These are phyloP conservation scores for Inga leiocalycina DNA, from an alignment of 306 rosid species.

Conservation along the genomic window DNA sequence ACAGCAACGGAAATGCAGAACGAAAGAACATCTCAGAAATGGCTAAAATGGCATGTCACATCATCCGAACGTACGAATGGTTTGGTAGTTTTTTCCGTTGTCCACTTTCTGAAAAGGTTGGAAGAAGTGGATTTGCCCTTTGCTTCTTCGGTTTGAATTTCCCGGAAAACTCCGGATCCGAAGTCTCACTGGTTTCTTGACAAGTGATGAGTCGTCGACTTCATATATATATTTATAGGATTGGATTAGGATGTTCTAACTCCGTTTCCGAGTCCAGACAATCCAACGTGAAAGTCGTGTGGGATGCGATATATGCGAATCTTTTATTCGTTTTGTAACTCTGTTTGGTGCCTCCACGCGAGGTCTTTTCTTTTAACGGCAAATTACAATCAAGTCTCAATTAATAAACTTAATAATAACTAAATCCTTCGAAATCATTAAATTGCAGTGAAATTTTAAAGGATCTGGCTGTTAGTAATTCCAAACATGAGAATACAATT, in stretches of 20 bases:
- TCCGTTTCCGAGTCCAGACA: neutral
- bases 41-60: neutral
- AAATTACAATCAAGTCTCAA: too few species aligned
- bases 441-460: too few species aligned
- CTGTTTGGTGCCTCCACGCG: neutral
- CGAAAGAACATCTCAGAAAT: neutral
- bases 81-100: neutral
- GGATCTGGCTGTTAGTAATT: too few species aligned
- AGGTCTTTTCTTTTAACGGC: too few species aligned
- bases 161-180: conserved; percentile 3
- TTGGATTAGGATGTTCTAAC: neutral
- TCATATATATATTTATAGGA: too few species aligned
- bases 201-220: neutral
- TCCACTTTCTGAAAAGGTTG: too few species aligned
- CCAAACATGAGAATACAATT: too few species aligned
- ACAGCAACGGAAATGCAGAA: conserved; percentile 1
- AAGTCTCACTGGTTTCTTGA: neutral
- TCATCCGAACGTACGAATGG: neutral
- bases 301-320: neutral
- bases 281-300: conserved; percentile 16
- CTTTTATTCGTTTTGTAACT: neutral
- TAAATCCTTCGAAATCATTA: too few species aligned
- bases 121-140: neutral
- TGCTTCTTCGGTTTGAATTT: neutral
- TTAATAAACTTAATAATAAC: too few species aligned